Conservation (phyloP, 495 filamentous ascomycete species). For the Aspergillus conjunctus region DNA sequence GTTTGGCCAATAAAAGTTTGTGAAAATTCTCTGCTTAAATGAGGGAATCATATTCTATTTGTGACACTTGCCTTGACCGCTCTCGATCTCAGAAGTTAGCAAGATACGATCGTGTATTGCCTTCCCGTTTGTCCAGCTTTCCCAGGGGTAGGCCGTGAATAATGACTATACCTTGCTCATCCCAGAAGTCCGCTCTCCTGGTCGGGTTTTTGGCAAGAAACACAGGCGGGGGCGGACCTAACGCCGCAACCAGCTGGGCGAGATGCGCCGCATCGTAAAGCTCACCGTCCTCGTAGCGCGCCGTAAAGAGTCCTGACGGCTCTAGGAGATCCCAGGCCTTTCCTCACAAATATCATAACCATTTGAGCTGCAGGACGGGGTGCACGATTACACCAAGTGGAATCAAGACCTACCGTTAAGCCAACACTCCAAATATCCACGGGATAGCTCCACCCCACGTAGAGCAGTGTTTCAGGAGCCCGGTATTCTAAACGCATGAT, state of each 20-base stretch:
- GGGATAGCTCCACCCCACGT: conserved; percentile 45
- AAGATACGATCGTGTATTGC: neutral
- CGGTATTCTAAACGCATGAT: conserved; percentile 45
- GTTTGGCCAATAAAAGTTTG: no score
- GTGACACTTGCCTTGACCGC: no score
- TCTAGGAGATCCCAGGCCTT: conserved; percentile 53
- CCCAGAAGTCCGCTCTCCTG: conserved; percentile 31
- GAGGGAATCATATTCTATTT: neutral
- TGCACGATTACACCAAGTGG: conserved; percentile 26
- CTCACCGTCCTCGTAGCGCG: conserved; percentile 29
- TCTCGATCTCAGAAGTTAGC: neutral
- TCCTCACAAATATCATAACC: neutral
- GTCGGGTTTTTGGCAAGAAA: conserved; percentile 35
- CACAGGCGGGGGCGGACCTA: conserved; percentile 45
- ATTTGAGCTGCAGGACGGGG: conserved; percentile 6
- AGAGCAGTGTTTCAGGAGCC: conserved; percentile 39
- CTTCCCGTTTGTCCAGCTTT: neutral
- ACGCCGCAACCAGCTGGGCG: conserved; percentile 42
- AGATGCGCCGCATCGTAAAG: conserved; percentile 47
- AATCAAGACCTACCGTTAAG: conserved; percentile 40
- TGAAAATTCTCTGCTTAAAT: neutral
- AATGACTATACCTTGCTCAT: conserved; percentile 29
- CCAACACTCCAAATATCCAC: conserved; percentile 56
- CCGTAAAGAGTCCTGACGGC: conserved; percentile 43
- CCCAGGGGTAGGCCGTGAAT: neutral